phyloP scores from a whole-genome alignment of 192 early-diverging fungal species.

The Coemansia sp. region DNA sequence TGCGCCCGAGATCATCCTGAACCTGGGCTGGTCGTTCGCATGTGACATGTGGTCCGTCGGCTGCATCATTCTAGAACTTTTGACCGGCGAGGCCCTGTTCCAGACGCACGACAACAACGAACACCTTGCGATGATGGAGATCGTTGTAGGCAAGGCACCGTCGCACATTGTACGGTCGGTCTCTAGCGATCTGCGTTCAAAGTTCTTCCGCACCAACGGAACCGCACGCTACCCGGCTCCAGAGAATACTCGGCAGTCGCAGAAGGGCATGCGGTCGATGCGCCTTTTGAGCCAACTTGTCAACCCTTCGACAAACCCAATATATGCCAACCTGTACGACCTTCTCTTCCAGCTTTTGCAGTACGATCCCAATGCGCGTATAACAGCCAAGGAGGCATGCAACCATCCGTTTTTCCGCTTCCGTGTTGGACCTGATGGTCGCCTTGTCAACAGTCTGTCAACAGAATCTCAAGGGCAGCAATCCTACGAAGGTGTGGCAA shows the following conservation, averaged over 20 bases:
- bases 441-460: slow-evolving; percentile 25
- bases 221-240: slow-evolving; percentile 40
- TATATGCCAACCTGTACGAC: slow-evolving; percentile 62
- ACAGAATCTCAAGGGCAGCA: slow-evolving; percentile 8
- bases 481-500: neutral
- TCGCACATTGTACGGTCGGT: slow-evolving; percentile 60
- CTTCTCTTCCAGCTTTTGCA: slow-evolving; percentile 71
- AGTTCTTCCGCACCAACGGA: slow-evolving; percentile 45
- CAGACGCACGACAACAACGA: slow-evolving; percentile 98
- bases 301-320: slow-evolving; percentile 45
- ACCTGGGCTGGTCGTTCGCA: slow-evolving; percentile 92
- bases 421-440: slow-evolving; percentile 52
- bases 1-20: slow-evolving; percentile 95
- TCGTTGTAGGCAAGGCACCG: slow-evolving; percentile 78
- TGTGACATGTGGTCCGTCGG: slow-evolving; percentile 99
- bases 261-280: slow-evolving; percentile 48
- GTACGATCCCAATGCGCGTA: slow-evolving; percentile 77
- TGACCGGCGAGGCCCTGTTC: slow-evolving; percentile 93
- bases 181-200: slow-evolving; percentile 27
- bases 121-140: slow-evolving; percentile 97
- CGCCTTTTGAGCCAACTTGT: slow-evolving; percentile 50
- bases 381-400: slow-evolving; percentile 81
- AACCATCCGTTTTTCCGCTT: slow-evolving; percentile 82
- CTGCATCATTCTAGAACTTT: slow-evolving; percentile 94
- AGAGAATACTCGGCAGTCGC: slow-evolving; percentile 40